Evolutionary conservation across 1,284 basidiomycete genomes (phyloP), one percentile per base, ranked within the genome.

Genomic region (Thelephora terrestris): DNA sequence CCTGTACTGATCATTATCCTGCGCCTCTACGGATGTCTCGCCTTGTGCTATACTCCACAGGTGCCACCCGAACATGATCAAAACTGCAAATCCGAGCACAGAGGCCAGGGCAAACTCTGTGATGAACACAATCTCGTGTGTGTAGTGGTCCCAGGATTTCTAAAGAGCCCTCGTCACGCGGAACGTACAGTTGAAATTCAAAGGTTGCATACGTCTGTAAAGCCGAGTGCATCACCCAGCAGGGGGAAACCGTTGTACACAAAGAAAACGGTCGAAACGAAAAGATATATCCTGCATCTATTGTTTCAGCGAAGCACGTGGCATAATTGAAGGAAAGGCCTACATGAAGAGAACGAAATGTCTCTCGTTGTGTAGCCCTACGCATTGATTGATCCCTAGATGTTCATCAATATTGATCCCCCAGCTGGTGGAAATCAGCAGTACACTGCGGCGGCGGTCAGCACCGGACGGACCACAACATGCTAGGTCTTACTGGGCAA

Each of bases 301-400:
- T 23, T 16, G 50, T 6, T 36, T 23, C 51, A 49, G 23, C 21
- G 17, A 24, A 14, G 24, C 35, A 38, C 16, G 34, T 35, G 35
- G 21, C 16, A 12, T 37, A 37, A 29, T 12, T 43, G 17, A n/a
- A 9, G 36, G 39, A 39, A 34, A 35, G 37, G 66, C 79, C 47
- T 51, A 88, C 91, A 98, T 85, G 75, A 98, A 99, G 32, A 98
- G 71, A 29, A 96, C 76, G 59, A 99, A 99, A 66, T 98, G 91
- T 0, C 95, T 79, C 64, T 98, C 94, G 61, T 99, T 99, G 62
- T 95, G 75, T 6, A 98, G 64, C 2, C 96, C 95, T 21, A 99
- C 91, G 59, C 94, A 98, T 75, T 91, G 89, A 63, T 98, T 98
- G 55, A 99, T 84, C 95, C 95, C 93, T 86, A n/a, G n/a, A 5